These are phyloP conservation scores for Butyriboletus regius DNA, from an alignment of 1,284 basidiomycete genomes.

Conservation along the genomic window DNA sequence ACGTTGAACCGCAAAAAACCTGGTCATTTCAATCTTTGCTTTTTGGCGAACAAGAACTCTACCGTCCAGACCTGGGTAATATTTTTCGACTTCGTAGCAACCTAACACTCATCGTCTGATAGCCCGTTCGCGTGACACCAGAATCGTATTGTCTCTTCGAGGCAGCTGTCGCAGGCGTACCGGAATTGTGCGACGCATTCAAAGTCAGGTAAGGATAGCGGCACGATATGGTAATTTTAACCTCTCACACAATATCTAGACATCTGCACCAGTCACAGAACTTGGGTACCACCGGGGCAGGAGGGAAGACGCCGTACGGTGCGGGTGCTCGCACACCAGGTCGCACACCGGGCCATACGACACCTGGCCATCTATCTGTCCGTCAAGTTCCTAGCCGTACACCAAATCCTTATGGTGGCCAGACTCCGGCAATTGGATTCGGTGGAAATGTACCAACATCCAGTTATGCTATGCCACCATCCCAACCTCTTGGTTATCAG, in stretches of 20 bases:
- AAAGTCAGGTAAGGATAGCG: conserved; percentile 64
- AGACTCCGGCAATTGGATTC: conserved; percentile 39
- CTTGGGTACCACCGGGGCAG: conserved; percentile 46
- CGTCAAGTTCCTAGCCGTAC: conserved; percentile 58
- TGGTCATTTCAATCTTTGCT: conserved; percentile 89
- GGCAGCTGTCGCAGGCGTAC: conserved; percentile 79
- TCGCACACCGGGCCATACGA: conserved; percentile 61
- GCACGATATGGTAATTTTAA: background rate
- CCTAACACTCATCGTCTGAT: conserved; percentile 9
- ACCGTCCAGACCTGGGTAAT: conserved; percentile 85
- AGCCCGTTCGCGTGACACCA: conserved; percentile 85
- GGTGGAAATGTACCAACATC: conserved; percentile 24
- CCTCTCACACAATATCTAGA: conserved; percentile 33
- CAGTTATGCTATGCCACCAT: conserved; percentile 32
- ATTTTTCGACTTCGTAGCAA: background rate
- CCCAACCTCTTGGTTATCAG: conserved; percentile 52
- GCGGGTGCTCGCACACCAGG: conserved; percentile 71
- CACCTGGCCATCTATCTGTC: conserved; percentile 67
- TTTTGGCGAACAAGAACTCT: conserved; percentile 85
- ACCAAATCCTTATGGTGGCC: conserved; percentile 64
- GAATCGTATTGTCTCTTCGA: conserved; percentile 86
- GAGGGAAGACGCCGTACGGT: conserved; percentile 74
- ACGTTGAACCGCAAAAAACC: conserved; percentile 83
- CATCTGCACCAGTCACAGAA: conserved; percentile 77
- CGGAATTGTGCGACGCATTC: conserved; percentile 91